Conservation (phyloP, 768 basidiomycete genomes). For the Boletus pseudopeckii region DNA sequence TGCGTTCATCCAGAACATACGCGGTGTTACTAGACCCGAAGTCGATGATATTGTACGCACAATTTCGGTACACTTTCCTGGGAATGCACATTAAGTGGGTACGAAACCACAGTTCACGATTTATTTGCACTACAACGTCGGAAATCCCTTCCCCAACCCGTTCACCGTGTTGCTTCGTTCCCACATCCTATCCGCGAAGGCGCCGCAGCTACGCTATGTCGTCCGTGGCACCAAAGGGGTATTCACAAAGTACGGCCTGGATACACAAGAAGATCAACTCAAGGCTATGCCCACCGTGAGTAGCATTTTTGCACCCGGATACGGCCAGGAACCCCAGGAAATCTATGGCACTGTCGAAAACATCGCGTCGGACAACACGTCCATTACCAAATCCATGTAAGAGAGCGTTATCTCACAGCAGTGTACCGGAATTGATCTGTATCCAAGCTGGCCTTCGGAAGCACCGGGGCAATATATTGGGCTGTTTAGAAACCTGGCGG, state of each 20-base stretch:
- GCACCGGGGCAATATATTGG: constrained; percentile 56
- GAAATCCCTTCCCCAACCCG: constrained; percentile 43
- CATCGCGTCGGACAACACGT: constrained; percentile 42
- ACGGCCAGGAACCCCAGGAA: constrained; percentile 60
- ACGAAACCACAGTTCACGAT: constrained; percentile 44
- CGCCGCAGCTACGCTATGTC: constrained; percentile 65
- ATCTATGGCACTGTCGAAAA: constrained; percentile 64
- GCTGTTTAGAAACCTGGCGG: constrained; percentile 65
- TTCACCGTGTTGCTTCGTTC: constrained; percentile 67
- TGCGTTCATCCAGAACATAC: constrained; percentile 65
- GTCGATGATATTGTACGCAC: constrained; percentile 63
- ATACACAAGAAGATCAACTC: constrained; percentile 77
- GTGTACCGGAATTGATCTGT: constrained; percentile 18
- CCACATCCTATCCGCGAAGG: constrained; percentile 63
- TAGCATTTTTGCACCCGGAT: constrained; percentile 43
- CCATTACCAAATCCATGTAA: constrained; percentile 31
- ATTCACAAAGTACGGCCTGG: constrained; percentile 73
- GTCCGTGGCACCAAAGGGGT: constrained; percentile 71
- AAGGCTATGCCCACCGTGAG: constrained; percentile 49
- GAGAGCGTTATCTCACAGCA: constrained; percentile 25
- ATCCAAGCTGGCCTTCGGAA: constrained; percentile 58
- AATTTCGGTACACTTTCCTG: neutral
- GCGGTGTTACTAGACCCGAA: constrained; percentile 59
- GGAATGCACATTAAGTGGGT: neutral
- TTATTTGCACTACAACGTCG: constrained; percentile 47